These are phyloP conservation scores for Musa schizocarpa DNA, from an alignment of 176 grass and related monocot species.

Conservation along the genomic window DNA sequence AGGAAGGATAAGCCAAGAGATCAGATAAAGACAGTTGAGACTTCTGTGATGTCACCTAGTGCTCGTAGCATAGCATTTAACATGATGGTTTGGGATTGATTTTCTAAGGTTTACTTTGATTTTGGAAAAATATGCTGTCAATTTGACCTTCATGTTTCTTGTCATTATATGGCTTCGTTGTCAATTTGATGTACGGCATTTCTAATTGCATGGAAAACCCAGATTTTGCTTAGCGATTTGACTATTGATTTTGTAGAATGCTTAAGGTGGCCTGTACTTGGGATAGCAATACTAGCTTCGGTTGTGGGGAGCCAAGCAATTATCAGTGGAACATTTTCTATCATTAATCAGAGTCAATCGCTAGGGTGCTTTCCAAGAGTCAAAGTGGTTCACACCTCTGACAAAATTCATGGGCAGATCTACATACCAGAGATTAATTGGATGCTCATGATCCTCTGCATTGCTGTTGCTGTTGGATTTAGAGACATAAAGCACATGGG, in stretches of 20 bases:
- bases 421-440: slow-evolving; percentile 99
- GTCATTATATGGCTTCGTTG: neutral
- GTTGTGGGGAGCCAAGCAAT: slow-evolving; percentile 98
- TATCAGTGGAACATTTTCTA: slow-evolving; percentile 97
- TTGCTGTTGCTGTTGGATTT: slow-evolving; percentile 88
- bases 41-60: neutral
- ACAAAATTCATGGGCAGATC: slow-evolving; percentile 94
- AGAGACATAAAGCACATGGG: slow-evolving; percentile 93
- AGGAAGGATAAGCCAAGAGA: too few species aligned
- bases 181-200: neutral
- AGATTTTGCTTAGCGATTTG: neutral
- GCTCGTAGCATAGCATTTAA: neutral
- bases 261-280: slow-evolving; percentile 80
- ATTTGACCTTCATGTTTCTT: neutral
- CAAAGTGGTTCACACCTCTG: slow-evolving; percentile 85
- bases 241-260: slow-evolving; percentile 30
- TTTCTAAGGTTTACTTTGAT: neutral
- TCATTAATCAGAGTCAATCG: slow-evolving; percentile 87
- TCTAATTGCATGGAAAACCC: neutral
- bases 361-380: slow-evolving; percentile 94
- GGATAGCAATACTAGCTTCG: slow-evolving; percentile 75
- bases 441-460: slow-evolving; percentile 93
- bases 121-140: neutral
- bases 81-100: neutral
- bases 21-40: neutral